Evolutionary conservation across 805 yeast species (phyloP), one percentile per base, ranked within the genome.

Genomic region (Limtongia smithiae): DNA sequence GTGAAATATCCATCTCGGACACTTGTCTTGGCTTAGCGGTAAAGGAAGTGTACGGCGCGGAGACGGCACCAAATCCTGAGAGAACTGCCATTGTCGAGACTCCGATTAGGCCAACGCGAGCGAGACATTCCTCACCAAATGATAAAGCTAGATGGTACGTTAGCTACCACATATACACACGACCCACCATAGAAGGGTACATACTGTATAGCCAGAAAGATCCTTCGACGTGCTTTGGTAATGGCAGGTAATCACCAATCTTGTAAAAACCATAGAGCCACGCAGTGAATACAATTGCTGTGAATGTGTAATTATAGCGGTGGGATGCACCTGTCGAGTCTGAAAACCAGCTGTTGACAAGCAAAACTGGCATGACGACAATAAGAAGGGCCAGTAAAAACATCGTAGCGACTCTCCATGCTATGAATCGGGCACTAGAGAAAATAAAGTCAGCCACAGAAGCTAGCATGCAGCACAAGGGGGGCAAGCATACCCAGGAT

Each of bases 51-150:
- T 68, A 70, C 4, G 74, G 73, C 5, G 74, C 72, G 15, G 68
- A 58, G 18, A 71, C 70, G 8, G 72, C 63, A 9, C 72, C 71
- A 35, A 71, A 57, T 2, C 74, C 75, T 15, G 72, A 65, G 31
- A 71, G 56, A 5, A 64, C 49, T 1, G 72, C 73, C 73, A 71
- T 71, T 17, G 67, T 57, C 1, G 72, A 62, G 31, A 72, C 65
- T 12, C 75, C 75, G n/a, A 67, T 53, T 34, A 71, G 60, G 17
- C 70, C 70, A 9, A 71, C 62, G 25, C 69, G 46, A 6, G 71
- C 66, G 8, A 69, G 61, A 21, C 59, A 51, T 44, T 57, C 54
- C 32, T 63, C 62, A 21, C 35, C 48, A 33, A 59, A 42, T n/a
- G 51, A 43, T 40, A 43, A 36, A 14, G 50, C 50, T 37, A 24